Percentiles rank a stretch among this genome's conserved stretches.
These are phyloP conservation scores for Acer campestre DNA, from an alignment of 345 rosid genomes.

Conservation along the genomic window DNA sequence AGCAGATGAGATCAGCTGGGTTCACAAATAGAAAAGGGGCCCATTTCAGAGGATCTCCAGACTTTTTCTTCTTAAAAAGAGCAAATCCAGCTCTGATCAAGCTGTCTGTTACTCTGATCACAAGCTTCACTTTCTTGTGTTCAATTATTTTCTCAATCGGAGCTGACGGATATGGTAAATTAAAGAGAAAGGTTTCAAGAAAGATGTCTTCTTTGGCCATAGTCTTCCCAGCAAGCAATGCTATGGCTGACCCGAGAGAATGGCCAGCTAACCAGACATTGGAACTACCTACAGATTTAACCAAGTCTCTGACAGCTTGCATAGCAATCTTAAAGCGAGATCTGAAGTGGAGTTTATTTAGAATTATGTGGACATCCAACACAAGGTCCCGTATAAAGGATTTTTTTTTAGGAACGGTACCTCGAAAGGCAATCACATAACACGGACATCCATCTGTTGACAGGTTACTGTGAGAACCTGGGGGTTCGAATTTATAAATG, in stretches of 20 bases:
- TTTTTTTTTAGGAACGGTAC: too few relatives aligned
- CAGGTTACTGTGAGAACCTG: constrained; percentile 27
- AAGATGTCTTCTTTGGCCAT: constrained; percentile 59
- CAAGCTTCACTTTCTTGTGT: constrained; percentile 59
- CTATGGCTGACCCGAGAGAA: constrained; percentile 89
- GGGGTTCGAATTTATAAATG: constrained; percentile 63
- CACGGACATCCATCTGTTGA: constrained; percentile 50
- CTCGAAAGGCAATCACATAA: constrained; percentile 76
- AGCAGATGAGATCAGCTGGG: constrained; percentile 67
- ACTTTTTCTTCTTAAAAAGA: constrained; percentile 47
- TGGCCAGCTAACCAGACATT: constrained; percentile 94
- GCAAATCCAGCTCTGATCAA: too few relatives aligned
- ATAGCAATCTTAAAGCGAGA: constrained; percentile 80
- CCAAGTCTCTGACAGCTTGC: constrained; percentile 67
- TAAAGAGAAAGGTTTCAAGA: constrained; percentile 69
- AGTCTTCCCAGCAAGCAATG: constrained; percentile 74
- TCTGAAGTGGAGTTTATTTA: constrained; percentile 64
- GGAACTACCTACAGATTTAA: constrained; percentile 60
- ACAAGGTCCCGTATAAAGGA: too few relatives aligned
- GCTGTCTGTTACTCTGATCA: too few relatives aligned
- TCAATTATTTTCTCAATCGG: constrained; percentile 75
- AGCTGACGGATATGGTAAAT: constrained; percentile 78
- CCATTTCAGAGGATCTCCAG: constrained; percentile 58
- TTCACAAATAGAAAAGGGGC: constrained; percentile 62
- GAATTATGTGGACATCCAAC: constrained; percentile 59